Evolutionary conservation across 176 grass and related monocot genomes (phyloP).

Genomic region (Elymus sibiricus): DNA sequence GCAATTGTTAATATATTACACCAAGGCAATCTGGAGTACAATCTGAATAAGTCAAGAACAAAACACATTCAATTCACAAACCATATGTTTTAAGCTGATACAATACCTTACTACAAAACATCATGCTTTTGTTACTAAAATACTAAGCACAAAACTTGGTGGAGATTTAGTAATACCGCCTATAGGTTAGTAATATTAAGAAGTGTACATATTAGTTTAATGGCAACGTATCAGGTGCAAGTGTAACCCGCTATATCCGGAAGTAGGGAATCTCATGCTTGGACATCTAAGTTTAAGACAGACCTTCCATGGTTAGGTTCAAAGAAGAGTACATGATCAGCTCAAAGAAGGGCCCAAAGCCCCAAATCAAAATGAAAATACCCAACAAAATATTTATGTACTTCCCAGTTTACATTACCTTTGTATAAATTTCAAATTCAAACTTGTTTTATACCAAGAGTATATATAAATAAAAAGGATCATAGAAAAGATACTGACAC

Average conservation of each 20-base stretch:
- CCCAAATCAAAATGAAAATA: not conserved
- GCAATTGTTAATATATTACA: conserved; percentile 7
- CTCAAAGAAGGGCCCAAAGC: not conserved
- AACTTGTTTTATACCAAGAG: not conserved
- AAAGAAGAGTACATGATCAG: not conserved
- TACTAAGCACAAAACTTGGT: not conserved
- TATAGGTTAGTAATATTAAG: not conserved
- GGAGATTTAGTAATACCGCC: not conserved
- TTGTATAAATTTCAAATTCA: not conserved
- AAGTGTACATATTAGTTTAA: not conserved
- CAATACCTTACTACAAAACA: not conserved
- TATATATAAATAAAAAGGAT: not conserved
- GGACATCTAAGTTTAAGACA: not conserved
- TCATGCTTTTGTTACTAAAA: conserved; percentile 21
- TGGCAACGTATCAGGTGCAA: not conserved
- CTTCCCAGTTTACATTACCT: not conserved
- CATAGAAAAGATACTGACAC: not conserved
- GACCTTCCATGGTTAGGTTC: not conserved
- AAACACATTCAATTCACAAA: not conserved
- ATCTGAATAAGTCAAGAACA: not conserved
- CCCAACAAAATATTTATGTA: not conserved
- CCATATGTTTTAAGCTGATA: not conserved
- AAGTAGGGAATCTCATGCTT: not conserved
- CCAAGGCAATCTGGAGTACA: not conserved
- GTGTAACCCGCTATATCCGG: not conserved